Base-by-base conservation (phyloP, 2,329 filamentous ascomycete species). In the Coniochaeta hoffmannii region DNA sequence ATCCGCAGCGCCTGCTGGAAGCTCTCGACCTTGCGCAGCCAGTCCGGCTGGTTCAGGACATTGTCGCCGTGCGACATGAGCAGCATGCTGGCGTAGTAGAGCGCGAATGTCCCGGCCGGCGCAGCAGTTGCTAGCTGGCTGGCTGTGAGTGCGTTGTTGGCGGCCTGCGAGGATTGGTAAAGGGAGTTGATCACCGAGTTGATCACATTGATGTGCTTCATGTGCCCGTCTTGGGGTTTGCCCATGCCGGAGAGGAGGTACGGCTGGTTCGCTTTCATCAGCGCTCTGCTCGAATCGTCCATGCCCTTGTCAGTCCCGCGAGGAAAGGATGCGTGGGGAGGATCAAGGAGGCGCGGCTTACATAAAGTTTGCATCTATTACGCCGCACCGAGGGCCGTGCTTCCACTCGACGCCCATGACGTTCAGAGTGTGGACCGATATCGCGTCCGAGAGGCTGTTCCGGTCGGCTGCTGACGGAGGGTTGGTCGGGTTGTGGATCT, bases 181-280 rank as follows among this genome's bases (percentile, higher is more conserved):
- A 67, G 59, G 9, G 59, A 61, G 11, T 58, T 57, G 55, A 64
- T 63, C 10, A 64, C 56, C 10, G 56, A 58, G 12, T 60, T 58
- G 12, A 65, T 62, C 11, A 51, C 58, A n/a, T 62, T 56, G 19
- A 61, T 58, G 28, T 61, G 59, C 24, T 56, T 32, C 15, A 52
- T 26, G 41, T n/a, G 24, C 9, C 24, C 11, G 11, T 46, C 26
- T 60, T 57, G 32, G 12, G 55, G 51, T 9, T 57, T 30, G 14
- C 24, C 44, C 12, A 50, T 54, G 14, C 55, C 57, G 31, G 58
- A 38, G 24, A 62, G 57, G 30, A 68, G 58, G n/a, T 60, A 57
- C 14, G 62, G 60, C 22, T 65, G 59, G 55, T 66, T 64, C 58
- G 67, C 58, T 57, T 65, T 66, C 61, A 67, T 62, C 22, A 67